Conservation (phyloP, 371 early-diverging fungal species). For the Basidiobolus meristosporus region DNA sequence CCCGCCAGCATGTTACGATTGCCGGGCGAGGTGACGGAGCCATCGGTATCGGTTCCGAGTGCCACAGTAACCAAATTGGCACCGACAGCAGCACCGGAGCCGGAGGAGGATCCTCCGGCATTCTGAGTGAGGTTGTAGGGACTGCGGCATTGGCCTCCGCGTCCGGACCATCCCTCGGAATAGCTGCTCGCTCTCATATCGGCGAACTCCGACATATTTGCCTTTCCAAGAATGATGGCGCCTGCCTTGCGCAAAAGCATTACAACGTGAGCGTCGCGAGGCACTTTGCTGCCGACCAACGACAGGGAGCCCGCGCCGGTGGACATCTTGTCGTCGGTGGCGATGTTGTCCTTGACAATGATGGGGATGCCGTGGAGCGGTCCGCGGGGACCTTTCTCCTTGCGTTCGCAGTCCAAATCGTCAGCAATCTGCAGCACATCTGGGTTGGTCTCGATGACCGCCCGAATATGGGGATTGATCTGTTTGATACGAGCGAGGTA, state of each 20-base stretch:
- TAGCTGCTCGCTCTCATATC: constrained; percentile 1
- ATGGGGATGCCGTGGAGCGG: constrained; percentile 34
- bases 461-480: constrained; percentile 4
- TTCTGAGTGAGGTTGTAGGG: constrained; percentile 3
- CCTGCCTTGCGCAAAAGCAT: constrained; percentile 39
- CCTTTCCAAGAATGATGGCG: constrained; percentile 52
- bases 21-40: constrained; percentile 79
- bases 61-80: constrained; percentile 43
- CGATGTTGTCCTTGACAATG: constrained; percentile 57
- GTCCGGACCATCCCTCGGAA: constrained; percentile 5
- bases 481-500: constrained; percentile 3
- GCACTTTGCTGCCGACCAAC: constrained; percentile 35
- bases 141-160: constrained; percentile 6
- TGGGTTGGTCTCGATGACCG: constrained; percentile 6
- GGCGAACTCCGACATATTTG: constrained; percentile 91
- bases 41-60: constrained; percentile 86
- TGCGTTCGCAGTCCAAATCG: constrained; percentile 3
- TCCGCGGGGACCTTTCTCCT: no score
- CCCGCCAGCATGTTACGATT: constrained; percentile 83
- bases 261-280: constrained; percentile 60
- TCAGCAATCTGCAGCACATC: constrained; percentile 3
- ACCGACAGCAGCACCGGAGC: constrained; percentile 83
- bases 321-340: constrained; percentile 21
- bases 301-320: constrained; percentile 30
- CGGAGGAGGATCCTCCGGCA: constrained; percentile 13